These are phyloP conservation scores for Vitis vinifera DNA, from an alignment of 164 flowering plant genomes.

Conservation along the genomic window ASM3070453v1 NC_081822.1:3915001-3915500, in stretches of 20 bases:
- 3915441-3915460: constrained; percentile 64
- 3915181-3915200: constrained; percentile 80
- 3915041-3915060: constrained; percentile 81
- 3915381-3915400: constrained; percentile 80
- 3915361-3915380: constrained; percentile 74
- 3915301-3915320: constrained; percentile 65
- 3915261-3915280: constrained; percentile 92
- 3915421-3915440: constrained; percentile 74
- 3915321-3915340: constrained; percentile 71
- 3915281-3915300: constrained; percentile 65
- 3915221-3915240: constrained; percentile 75
- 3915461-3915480: constrained; percentile 1
- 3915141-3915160: background rate
- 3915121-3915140: background rate
- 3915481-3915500: too few species aligned
- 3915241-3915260: constrained; percentile 83
- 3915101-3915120: background rate
- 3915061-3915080: constrained; percentile 88
- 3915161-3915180: constrained; percentile 22
- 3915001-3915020: constrained; percentile 78
- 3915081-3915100: constrained; percentile 40
- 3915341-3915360: constrained; percentile 85
- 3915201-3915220: constrained; percentile 73
- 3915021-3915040: constrained; percentile 75
- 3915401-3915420: constrained; percentile 79